Evolutionary conservation across 2,329 filamentous ascomycete species (phyloP).

Genomic region (Cordyceps pruinosa): DNA sequence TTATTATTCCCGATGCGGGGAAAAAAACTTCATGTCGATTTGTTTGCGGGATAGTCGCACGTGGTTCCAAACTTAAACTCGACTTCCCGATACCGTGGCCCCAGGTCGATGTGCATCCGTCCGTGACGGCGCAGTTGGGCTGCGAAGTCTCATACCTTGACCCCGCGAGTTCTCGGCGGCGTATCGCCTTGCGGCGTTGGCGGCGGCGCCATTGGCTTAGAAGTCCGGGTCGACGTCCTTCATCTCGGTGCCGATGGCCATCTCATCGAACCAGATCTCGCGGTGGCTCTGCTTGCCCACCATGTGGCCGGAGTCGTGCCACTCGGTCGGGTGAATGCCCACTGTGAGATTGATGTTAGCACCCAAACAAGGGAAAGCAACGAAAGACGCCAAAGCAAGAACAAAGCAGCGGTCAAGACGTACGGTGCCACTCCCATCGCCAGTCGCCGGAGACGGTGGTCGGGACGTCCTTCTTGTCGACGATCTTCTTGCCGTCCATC

Average conservation of each 20-base stretch:
- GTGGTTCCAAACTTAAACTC: too few species aligned
- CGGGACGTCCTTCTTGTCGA: conserved; percentile 31
- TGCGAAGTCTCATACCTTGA: too few species aligned
- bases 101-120: too few species aligned
- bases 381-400: background rate
- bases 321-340: conserved; percentile 44
- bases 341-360: conserved; percentile 18
- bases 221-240: conserved; percentile 18
- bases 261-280: conserved; percentile 45
- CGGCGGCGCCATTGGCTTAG: too few species aligned
- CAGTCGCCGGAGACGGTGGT: conserved; percentile 39
- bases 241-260: conserved; percentile 34
- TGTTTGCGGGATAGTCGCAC: too few species aligned
- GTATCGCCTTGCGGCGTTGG: background rate
- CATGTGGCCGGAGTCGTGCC: conserved; percentile 36
- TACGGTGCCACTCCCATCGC: conserved; percentile 35
- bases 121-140: too few species aligned
- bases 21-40: too few species aligned
- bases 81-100: too few species aligned
- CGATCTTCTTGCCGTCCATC: conserved; percentile 20
- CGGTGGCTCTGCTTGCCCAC: conserved; percentile 35
- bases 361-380: background rate
- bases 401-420: background rate
- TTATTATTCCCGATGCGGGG: too few species aligned
- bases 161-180: too few species aligned